phyloP scores from a whole-genome alignment of 1,284 basidiomycete genomes.

The Ceratobasidium theobromae region DNA sequence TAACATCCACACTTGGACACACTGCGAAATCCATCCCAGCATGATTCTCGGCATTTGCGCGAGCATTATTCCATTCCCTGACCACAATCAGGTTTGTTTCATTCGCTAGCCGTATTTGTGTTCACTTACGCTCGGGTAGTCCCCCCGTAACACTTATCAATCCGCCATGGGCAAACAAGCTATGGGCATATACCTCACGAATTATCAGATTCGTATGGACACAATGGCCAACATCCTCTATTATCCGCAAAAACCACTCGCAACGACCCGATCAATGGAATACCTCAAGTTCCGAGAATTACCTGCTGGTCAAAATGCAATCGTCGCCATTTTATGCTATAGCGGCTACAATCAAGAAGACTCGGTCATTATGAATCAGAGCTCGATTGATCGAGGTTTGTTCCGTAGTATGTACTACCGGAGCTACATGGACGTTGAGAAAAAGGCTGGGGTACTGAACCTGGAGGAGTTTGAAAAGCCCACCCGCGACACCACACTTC shows the following conservation, averaged over 20 bases:
- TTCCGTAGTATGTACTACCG: constrained; percentile 99
- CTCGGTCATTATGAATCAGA: constrained; percentile 99
- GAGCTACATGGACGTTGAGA: constrained; percentile 97
- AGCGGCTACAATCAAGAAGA: constrained; percentile 99
- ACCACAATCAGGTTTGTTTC: constrained; percentile 88
- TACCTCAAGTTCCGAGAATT: constrained; percentile 97
- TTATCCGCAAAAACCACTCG: constrained; percentile 98
- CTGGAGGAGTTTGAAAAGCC: constrained; percentile 98
- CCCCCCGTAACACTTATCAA: constrained; percentile 98
- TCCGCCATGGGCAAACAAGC: constrained; percentile 99
- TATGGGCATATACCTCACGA: constrained; percentile 97
- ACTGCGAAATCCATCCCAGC: constrained; percentile 98
- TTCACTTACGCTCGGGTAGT: constrained; percentile 53
- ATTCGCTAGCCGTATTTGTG: background rate
- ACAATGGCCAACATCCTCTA: constrained; percentile 99
- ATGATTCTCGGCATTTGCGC: constrained; percentile 99
- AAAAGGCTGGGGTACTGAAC: constrained; percentile 91
- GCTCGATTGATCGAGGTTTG: constrained; percentile 94
- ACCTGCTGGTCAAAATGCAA: constrained; percentile 96
- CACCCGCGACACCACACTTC: constrained; percentile 86
- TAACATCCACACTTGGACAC: constrained; percentile 91
- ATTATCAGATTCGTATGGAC: constrained; percentile 96
- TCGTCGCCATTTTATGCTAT: constrained; percentile 98
- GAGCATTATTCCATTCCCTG: constrained; percentile 98
- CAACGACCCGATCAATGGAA: constrained; percentile 98